Evolutionary conservation across 345 rosid genomes (phyloP).

Genomic region (Microcos paniculata): DNA sequence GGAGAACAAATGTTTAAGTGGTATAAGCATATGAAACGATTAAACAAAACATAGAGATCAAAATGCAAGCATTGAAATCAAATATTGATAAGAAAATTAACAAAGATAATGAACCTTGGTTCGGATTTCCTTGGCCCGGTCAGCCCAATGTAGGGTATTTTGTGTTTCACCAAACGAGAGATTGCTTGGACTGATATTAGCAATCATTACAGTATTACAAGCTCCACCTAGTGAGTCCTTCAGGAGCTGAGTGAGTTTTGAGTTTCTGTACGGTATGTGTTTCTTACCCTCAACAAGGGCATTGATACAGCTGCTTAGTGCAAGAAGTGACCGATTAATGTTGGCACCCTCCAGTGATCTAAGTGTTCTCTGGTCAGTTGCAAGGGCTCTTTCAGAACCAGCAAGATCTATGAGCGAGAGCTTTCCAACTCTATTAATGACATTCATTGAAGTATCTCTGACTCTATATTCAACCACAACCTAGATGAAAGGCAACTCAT

Average conservation of each 20-base stretch:
- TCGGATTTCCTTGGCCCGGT: slow-evolving; percentile 87
- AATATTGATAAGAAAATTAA: background rate
- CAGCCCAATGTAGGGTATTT: slow-evolving; percentile 97
- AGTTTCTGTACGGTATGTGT: slow-evolving; percentile 89
- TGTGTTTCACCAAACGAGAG: slow-evolving; percentile 89
- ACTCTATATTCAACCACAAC: slow-evolving; percentile 75
- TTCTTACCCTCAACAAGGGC: slow-evolving; percentile 96
- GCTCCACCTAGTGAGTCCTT: slow-evolving; percentile 91
- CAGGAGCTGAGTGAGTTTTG: slow-evolving; percentile 94
- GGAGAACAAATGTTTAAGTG: background rate
- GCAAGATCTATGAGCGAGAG: slow-evolving; percentile 95
- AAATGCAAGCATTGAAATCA: background rate
- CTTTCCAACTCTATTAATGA: slow-evolving; percentile 66
- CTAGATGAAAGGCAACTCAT: slow-evolving; percentile 30
- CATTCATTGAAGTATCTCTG: slow-evolving; percentile 67
- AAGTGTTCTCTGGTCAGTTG: slow-evolving; percentile 89
- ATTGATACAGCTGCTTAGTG: slow-evolving; percentile 90
- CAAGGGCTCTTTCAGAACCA: slow-evolving; percentile 96
- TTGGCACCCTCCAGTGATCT: slow-evolving; percentile 95
- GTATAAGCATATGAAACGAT: background rate
- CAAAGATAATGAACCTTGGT: slow-evolving; percentile 45
- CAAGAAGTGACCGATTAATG: slow-evolving; percentile 90
- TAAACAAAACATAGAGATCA: background rate
- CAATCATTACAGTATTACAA: slow-evolving; percentile 95
- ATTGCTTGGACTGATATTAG: slow-evolving; percentile 91